Base-by-base conservation (phyloP, 495 filamentous ascomycete genomes). In the Clohesyomyces aquaticus region DNA sequence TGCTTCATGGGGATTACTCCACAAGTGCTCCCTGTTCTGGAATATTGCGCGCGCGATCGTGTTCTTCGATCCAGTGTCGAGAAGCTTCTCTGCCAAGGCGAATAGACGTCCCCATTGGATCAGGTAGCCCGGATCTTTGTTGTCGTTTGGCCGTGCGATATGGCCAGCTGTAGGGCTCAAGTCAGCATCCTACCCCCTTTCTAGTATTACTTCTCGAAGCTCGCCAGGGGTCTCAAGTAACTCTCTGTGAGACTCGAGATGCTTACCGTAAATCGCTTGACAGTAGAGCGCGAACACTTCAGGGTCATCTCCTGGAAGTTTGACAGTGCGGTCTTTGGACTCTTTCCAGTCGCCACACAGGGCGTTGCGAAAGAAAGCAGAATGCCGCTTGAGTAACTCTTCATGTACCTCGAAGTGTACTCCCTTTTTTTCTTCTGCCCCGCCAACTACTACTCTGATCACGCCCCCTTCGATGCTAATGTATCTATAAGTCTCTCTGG, bases 271-370 rank as follows among this genome's bases (percentile, higher is more conserved):
- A 38, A 14, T 38, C 14, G 32, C 32, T 27, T 55, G 51, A 18
- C 32, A 21, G 28, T 55, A 55, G 3, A 55, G 14, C 29, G 3
- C 51, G 28, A 55, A 55, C 12, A 41, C 29, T 27, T 35, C 18
- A 4, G 26, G 51, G 38, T 55, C 25, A 18, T 55, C 51, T 18
- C 38, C 51, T 3, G 27, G 51, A 3, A 55, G 27, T 14, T 4
- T 10, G n/a, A 55, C 51, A 41, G 29, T n/a, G 18, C 21, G 26
- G 2, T 55, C 51, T 8, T 55, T 28, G 16, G 16, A 6, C 18
- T 47, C 45, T n/a, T 47, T 47, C 45, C 45, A 47, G 4, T 47
- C n/a, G 6, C 32, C 32, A 38, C 14, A 6, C 49, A 52, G 3
- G 8, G 49, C 49, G 9, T 52, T 52, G 4, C 25, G 4, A 23